phyloP scores from a whole-genome alignment of 768 basidiomycete species.

The Pleurotus pulmonarius region DNA sequence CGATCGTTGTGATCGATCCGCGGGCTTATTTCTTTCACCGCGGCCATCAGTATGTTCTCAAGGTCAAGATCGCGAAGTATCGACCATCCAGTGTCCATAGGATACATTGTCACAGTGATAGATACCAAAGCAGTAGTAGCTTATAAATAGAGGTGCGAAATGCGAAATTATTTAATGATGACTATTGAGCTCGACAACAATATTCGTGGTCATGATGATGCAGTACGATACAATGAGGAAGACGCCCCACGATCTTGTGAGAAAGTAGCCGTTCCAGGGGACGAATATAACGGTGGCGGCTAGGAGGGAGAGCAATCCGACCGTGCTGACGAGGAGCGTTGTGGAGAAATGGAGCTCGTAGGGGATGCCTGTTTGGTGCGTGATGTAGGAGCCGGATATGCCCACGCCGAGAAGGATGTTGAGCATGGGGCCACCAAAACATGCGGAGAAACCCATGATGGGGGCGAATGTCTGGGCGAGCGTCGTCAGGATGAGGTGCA shows the following conservation, averaged over 20 bases:
- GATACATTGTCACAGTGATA: too few relatives aligned
- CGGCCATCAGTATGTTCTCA: too few relatives aligned
- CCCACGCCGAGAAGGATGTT: conserved; percentile 91
- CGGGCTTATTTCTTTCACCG: too few relatives aligned
- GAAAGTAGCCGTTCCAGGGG: conserved; percentile 77
- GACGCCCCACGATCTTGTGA: conserved; percentile 80
- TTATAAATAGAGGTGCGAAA: background rate
- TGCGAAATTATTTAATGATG: conserved; percentile 1
- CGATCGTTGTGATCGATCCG: too few relatives aligned
- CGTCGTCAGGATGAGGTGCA: too few relatives aligned
- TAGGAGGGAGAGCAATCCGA: conserved; percentile 78
- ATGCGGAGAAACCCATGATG: conserved; percentile 94
- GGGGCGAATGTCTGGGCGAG: conserved; percentile 68
- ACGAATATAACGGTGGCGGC: conserved; percentile 77
- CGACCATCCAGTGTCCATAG: too few relatives aligned
- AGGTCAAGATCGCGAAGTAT: too few relatives aligned
- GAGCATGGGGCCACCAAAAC: conserved; percentile 91
- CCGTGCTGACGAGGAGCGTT: conserved; percentile 79
- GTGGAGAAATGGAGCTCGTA: conserved; percentile 76
- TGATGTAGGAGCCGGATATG: conserved; percentile 85
- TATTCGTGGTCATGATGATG: conserved; percentile 72
- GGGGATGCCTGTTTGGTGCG: conserved; percentile 55
- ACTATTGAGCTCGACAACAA: conserved; percentile 68
- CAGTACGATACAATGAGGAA: conserved; percentile 73
- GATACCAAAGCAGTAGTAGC: too few relatives aligned